Conservation (phyloP, 2,329 filamentous ascomycete species). For the Aspergillus felis region DNA sequence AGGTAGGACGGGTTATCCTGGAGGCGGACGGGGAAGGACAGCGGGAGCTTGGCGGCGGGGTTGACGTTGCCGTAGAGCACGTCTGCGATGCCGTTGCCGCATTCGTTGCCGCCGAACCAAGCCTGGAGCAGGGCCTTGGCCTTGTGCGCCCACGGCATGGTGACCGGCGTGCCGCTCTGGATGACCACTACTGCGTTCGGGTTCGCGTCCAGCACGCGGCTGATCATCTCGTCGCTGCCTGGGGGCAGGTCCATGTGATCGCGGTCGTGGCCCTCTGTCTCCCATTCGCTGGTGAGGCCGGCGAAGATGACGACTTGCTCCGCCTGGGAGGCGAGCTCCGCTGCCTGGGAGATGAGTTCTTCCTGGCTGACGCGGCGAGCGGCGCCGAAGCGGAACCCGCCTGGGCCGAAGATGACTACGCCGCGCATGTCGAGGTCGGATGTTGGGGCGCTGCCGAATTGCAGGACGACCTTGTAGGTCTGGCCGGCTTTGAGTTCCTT, state of each 20-base stretch:
- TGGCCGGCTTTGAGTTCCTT: conserved; percentile 57
- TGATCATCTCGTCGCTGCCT: conserved; percentile 56
- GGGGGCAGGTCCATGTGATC: conserved; percentile 55
- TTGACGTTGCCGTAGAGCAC: conserved; percentile 71
- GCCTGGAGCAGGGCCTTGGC: conserved; percentile 63
- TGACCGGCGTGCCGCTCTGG: conserved; percentile 69
- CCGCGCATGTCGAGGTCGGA: conserved; percentile 51
- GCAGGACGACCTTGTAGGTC: conserved; percentile 56
- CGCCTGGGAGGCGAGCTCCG: conserved; percentile 62
- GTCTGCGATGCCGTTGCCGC: conserved; percentile 75
- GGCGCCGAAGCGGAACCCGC: conserved; percentile 61
- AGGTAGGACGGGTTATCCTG: conserved; percentile 72
- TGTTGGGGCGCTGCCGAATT: conserved; percentile 58
- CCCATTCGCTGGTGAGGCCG: conserved; percentile 77
- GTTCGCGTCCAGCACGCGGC: conserved; percentile 62
- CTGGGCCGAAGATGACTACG: conserved; percentile 52
- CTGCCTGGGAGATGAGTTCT: conserved; percentile 62
- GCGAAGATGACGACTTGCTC: conserved; percentile 76
- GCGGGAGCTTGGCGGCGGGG: conserved; percentile 69
- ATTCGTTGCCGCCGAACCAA: conserved; percentile 87
- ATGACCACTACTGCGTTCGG: conserved; percentile 68
- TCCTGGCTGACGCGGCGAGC: conserved; percentile 56
- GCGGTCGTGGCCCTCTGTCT: conserved; percentile 67
- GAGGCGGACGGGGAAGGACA: conserved; percentile 65
- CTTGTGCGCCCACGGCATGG: conserved; percentile 47